Evolutionary conservation across 169 alveolate genomes (phyloP).

Genomic region (Plasmodium falciparum): DNA sequence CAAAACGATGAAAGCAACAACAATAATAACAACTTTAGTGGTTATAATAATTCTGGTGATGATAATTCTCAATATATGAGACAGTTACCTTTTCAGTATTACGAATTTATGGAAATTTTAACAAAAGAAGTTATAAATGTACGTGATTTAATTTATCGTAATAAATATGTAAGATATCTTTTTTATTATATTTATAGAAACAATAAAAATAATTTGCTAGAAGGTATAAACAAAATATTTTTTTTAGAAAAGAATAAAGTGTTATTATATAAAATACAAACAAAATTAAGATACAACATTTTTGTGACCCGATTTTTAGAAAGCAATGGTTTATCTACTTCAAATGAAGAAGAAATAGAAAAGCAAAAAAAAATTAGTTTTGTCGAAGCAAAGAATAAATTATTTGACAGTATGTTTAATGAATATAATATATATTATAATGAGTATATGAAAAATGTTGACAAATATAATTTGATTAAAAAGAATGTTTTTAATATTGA

Average conservation of each 20-base stretch:
- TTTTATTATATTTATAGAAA: slow-evolving; percentile 60
- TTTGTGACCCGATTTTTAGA: slow-evolving; percentile 68
- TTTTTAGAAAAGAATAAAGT: slow-evolving; percentile 37
- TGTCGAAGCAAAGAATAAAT: slow-evolving; percentile 23
- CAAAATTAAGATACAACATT: slow-evolving; percentile 34
- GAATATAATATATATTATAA: slow-evolving; percentile 10
- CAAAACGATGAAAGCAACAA: neutral
- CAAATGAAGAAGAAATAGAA: slow-evolving; percentile 4
- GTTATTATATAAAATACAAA: slow-evolving; percentile 36
- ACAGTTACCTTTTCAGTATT: slow-evolving; percentile 32
- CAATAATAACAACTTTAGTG: neutral
- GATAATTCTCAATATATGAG: neutral
- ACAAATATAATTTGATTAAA: neutral
- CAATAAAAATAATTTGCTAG: neutral
- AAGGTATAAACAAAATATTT: slow-evolving; percentile 26
- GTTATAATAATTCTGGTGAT: neutral
- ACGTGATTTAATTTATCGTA: slow-evolving; percentile 60
- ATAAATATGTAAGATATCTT: slow-evolving; percentile 53
- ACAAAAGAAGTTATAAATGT: slow-evolving; percentile 56
- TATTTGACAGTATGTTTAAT: slow-evolving; percentile 16
- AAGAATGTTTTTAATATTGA: slow-evolving; percentile 8
- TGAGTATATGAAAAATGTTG: neutral
- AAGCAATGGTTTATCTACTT: neutral
- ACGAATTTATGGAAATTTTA: slow-evolving; percentile 29
- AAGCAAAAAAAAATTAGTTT: slow-evolving; percentile 8